phyloP scores from a whole-genome alignment of 345 rosid genomes.

The Syzygium jambos region DNA sequence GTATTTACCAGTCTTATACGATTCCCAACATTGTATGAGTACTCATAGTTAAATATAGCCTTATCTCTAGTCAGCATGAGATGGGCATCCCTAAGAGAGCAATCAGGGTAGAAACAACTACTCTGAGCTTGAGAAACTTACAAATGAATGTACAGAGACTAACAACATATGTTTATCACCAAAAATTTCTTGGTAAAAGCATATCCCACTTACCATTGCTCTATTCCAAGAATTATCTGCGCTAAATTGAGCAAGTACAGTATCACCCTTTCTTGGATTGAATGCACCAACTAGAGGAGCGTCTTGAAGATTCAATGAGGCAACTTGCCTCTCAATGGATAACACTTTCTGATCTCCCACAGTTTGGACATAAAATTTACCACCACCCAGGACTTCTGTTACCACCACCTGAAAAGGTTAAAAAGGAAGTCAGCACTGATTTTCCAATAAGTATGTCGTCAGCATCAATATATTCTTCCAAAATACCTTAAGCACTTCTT shows the following conservation, averaged over 20 bases:
- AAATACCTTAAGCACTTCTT: conserved; percentile 75
- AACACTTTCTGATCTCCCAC: conserved; percentile 75
- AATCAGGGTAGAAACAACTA: neutral
- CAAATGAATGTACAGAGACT: neutral
- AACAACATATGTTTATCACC: neutral
- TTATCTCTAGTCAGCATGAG: neutral
- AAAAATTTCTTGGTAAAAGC: neutral
- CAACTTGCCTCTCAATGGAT: conserved; percentile 75
- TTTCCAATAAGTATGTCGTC: neutral
- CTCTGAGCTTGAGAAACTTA: neutral
- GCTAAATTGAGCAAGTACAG: conserved; percentile 92
- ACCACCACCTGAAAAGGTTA: conserved; percentile 57
- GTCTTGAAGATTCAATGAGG: conserved; percentile 59
- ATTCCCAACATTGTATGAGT: neutral
- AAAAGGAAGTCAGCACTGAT: neutral
- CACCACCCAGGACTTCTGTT: conserved; percentile 90
- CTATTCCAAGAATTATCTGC: conserved; percentile 97
- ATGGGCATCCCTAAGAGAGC: neutral
- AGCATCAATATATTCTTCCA: neutral
- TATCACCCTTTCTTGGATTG: conserved; percentile 82
- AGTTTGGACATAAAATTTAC: conserved; percentile 80
- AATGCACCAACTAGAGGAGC: conserved; percentile 83
- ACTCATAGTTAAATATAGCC: neutral
- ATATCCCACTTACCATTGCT: conserved; percentile 63
- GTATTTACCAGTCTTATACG: neutral